phyloP scores from a whole-genome alignment of 495 filamentous ascomycete species.

The Hyaloscypha finlandica region DNA sequence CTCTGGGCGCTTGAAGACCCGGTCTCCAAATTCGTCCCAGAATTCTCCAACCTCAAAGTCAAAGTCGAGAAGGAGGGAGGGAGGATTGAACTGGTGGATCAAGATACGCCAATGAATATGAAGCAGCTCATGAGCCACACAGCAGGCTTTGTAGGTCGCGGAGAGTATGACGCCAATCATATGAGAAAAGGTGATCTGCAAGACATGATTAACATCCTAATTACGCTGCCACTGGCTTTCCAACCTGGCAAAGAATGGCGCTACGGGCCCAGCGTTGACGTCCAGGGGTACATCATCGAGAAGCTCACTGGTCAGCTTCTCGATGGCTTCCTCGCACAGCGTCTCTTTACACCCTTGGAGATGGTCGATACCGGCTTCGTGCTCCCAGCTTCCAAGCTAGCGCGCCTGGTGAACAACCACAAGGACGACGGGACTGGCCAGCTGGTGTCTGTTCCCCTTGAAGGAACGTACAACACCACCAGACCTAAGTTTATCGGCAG shows the following conservation, averaged over 20 bases:
- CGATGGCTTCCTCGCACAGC: background rate
- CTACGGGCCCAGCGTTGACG: slow-evolving; percentile 9
- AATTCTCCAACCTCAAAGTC: slow-evolving; percentile 7
- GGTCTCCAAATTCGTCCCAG: slow-evolving; percentile 15
- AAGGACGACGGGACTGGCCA: slow-evolving; percentile 6
- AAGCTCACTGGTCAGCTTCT: background rate
- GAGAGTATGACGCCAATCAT: background rate
- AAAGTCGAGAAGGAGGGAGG: slow-evolving; percentile 3
- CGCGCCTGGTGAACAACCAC: slow-evolving; percentile 9
- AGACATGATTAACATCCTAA: slow-evolving; percentile 4
- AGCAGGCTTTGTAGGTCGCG: background rate
- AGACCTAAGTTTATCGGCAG: slow-evolving; percentile 11
- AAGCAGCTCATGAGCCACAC: slow-evolving; percentile 14
- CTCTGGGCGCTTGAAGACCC: slow-evolving; percentile 11
- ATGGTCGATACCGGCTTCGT: slow-evolving; percentile 11
- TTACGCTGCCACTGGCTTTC: background rate
- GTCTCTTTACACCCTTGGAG: background rate
- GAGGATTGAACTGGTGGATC: background rate
- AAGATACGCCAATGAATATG: slow-evolving; percentile 1
- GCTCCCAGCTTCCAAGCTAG: background rate
- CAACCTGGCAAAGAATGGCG: slow-evolving; percentile 1
- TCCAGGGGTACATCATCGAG: slow-evolving; percentile 9
- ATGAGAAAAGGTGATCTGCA: background rate
- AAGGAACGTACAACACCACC: slow-evolving; percentile 4
- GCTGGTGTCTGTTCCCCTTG: background rate